Evolutionary conservation across 2,329 filamentous ascomycete genomes (phyloP), one percentile per base, ranked within the genome.

Genomic region (Colletotrichum sojae): DNA sequence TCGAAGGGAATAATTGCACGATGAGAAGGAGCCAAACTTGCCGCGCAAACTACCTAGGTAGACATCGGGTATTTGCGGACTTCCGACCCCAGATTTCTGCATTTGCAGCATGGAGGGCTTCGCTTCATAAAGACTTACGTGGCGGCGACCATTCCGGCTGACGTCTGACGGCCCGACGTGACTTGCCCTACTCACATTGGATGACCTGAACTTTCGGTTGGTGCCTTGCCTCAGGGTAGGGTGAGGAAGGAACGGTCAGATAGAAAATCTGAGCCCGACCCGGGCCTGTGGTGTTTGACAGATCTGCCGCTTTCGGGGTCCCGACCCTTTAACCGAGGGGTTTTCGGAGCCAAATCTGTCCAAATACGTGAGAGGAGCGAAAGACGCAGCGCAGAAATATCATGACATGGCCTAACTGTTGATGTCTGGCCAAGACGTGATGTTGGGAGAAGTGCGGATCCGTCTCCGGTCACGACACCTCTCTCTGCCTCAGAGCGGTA

Each of bases 161-260:
- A 39, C 18, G 25, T 40, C 15, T 49, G 55, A 40, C 61, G 66
- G 66, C 39, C 66, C 49, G 43, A 36, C 6, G 40, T 55, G 31
- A 53, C 48, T 59, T 25, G 36, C n/a, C 18, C 55, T 27, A 22
- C 43, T 22, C 45, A 61, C 51, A 61, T 69, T 61, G 55, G 67
- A 69, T 22, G 62, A 46, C 62, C 56, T 59, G 49, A 60, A 69
- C 49, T 69, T 69, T 56, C 52, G 56, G 51, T 67, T 69, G 56
- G 62, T 46, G 56, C 51, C 59, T 67, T 61, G 67, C 62, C 18
- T 56, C 66, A 56, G 56, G 43, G 20, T 48, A 51, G 56, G 62
- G 51, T 45, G 62, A 52, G 51, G 62, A 45, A 13, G 8, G 57
- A 46, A 31, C 31, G 31, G 31, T 36, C 31, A 36, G 31, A 45